Evolutionary conservation across 345 rosid species (phyloP).

Genomic region (Dipteronia sinensis): DNA sequence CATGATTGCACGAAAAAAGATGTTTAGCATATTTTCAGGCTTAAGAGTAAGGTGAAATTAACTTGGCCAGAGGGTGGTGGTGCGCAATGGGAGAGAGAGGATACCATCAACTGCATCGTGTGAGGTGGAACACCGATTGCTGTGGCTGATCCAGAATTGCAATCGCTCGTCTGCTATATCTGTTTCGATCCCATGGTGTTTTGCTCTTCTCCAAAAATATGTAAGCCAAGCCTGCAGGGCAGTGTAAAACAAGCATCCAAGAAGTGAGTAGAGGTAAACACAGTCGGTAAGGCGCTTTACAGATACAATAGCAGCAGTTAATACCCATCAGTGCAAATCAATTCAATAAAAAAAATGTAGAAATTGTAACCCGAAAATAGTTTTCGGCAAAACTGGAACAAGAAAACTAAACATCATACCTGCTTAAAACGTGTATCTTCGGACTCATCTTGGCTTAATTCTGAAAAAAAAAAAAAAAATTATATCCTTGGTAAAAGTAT

Average conservation of each 20-base stretch:
- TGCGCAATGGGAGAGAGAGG: background rate
- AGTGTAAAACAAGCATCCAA: background rate
- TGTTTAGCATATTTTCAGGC: no score
- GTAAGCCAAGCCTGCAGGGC: conserved; percentile 76
- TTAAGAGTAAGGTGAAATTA: background rate
- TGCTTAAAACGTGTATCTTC: conserved; percentile 86
- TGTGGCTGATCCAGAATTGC: conserved; percentile 64
- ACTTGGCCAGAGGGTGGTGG: background rate
- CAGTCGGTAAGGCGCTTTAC: background rate
- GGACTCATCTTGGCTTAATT: conserved; percentile 73
- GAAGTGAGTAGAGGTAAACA: background rate
- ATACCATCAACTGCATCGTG: conserved; percentile 90
- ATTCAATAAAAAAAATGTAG: background rate
- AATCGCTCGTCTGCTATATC: conserved; percentile 83
- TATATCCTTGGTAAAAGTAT: background rate
- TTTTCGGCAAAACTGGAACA: background rate
- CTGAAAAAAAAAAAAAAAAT: conserved; percentile 38
- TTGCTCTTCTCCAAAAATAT: conserved; percentile 89
- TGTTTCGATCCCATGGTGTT: conserved; percentile 59
- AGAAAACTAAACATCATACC: conserved; percentile 36
- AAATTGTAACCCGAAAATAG: background rate
- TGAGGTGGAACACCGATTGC: conserved; percentile 46
- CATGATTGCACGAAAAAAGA: no score
- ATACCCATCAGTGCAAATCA: no score
- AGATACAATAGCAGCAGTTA: no score